phyloP scores from a whole-genome alignment of 164 flowering plant species.

The Nymphaea thermarum region DNA sequence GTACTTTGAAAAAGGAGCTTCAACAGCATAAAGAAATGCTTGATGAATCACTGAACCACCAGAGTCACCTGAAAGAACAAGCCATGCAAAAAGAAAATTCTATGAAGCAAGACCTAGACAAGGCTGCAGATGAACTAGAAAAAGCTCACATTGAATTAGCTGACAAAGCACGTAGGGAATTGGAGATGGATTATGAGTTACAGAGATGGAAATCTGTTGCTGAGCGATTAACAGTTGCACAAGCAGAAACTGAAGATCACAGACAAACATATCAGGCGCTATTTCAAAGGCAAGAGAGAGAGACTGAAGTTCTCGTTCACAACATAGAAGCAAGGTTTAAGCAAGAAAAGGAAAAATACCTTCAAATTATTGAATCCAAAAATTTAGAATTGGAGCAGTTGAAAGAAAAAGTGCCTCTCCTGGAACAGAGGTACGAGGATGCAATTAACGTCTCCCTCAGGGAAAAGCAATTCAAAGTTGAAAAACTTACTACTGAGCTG shows the following conservation, averaged over 20 bases:
- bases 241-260: constrained; percentile 1
- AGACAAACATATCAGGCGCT: constrained; percentile 16
- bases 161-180: constrained; percentile 13
- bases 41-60: constrained; percentile 18
- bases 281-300: constrained; percentile 14
- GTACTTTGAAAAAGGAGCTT: constrained; percentile 17
- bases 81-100: constrained; percentile 16
- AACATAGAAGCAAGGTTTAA: constrained; percentile 23
- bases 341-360: constrained; percentile 25
- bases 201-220: constrained; percentile 18
- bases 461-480: constrained; percentile 14
- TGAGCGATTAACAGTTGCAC: constrained; percentile 7
- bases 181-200: constrained; percentile 13
- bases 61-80: constrained; percentile 16
- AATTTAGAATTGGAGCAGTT: constrained; percentile 21
- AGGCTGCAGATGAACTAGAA: constrained; percentile 18
- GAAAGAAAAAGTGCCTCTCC: constrained; percentile 17
- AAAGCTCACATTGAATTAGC: constrained; percentile 20
- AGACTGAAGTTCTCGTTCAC: constrained; percentile 28
- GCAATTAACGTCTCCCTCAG: constrained; percentile 6
- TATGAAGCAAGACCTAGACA: constrained; percentile 13
- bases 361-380: constrained; percentile 23
- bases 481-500: background rate
- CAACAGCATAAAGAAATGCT: constrained; percentile 15
- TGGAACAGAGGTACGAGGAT: constrained; percentile 20